phyloP scores from a whole-genome alignment of 1,284 basidiomycete species.

The Quambalaria eucalypti region DNA sequence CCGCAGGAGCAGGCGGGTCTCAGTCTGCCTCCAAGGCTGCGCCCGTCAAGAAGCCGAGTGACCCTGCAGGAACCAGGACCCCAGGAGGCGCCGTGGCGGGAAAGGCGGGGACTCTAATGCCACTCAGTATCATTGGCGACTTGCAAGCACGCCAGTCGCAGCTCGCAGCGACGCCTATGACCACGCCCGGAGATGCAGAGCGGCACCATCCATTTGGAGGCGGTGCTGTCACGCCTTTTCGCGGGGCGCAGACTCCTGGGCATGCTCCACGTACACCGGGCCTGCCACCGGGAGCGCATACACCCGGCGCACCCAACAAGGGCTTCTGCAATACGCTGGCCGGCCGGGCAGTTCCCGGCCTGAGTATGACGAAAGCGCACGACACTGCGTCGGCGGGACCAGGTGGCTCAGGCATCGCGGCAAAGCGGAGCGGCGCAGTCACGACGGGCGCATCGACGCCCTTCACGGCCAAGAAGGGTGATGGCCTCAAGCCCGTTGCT shows the following conservation, averaged over 20 bases:
- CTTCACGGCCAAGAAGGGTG: too few species aligned
- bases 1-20: background rate
- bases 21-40: background rate
- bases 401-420: background rate
- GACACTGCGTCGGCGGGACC: background rate
- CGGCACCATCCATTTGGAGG: constrained; percentile 38
- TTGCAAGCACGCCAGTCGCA: constrained; percentile 12
- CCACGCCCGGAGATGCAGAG: constrained; percentile 21
- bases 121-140: constrained; percentile 46
- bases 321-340: background rate
- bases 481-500: background rate
- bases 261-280: constrained; percentile 9
- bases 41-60: background rate
- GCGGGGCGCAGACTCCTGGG: constrained; percentile 28
- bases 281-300: background rate
- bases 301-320: background rate
- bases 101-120: constrained; percentile 28
- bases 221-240: constrained; percentile 35
- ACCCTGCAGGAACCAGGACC: constrained; percentile 12
- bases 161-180: background rate
- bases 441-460: background rate
- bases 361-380: constrained; percentile 6
- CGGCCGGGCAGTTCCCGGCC: constrained; percentile 42
- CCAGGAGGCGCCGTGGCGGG: constrained; percentile 27
- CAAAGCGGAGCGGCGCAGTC: background rate